Evolutionary conservation across 202 grass and related monocot genomes (phyloP), one percentile per base, ranked within the genome.

Genomic region (Bolboschoenoplectus hybrid): DNA sequence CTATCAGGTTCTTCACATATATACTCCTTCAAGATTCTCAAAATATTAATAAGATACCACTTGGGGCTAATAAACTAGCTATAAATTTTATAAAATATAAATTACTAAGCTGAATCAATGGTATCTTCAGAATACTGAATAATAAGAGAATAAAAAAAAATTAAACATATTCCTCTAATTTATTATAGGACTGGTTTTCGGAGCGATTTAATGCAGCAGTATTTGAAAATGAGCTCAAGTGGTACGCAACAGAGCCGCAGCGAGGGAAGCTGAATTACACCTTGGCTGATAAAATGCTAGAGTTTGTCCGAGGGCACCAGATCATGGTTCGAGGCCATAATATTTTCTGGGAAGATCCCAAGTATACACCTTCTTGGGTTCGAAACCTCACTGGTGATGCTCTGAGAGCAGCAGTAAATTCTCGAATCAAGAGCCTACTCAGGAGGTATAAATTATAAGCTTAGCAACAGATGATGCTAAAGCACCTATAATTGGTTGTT

Each of bases 171-270:
- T 86, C 6, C 20, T 19, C 76, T 50, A 41, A 82, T 45, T 74
- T 67, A 34, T 34, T 72, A 81, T 66, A 96, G 97, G 86, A 92
- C 56, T 99, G 93, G 92, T 99, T 99, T 89, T 65, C 80, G n/a
- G 90, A 99, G 49, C 85, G 92, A 2, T 99, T 99, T 86, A 97
- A 99, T 86, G 93, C 92, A 7, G 97, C 97, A 50, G 97, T 99
- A 81, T 99, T 99, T 86, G 97, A 99, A 90, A 94, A 99, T 63
- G 97, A 99, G 92, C 90, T 99, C 46, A 99, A 96, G 87, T 99
- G 97, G 97, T 99, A 99, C 51, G 89, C 93, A 2, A 99, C 93
- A 57, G 97, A 99, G 86, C 97, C 97, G 14, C 80, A 63, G 80
- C 94, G 81, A 26, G 97, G 97, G 1, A 88, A 62, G 5, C 67